Evolutionary conservation across 2,329 filamentous ascomycete species (phyloP), one percentile per base, ranked within the genome.

Genomic region (Neopestalotiopsis clavispora): DNA sequence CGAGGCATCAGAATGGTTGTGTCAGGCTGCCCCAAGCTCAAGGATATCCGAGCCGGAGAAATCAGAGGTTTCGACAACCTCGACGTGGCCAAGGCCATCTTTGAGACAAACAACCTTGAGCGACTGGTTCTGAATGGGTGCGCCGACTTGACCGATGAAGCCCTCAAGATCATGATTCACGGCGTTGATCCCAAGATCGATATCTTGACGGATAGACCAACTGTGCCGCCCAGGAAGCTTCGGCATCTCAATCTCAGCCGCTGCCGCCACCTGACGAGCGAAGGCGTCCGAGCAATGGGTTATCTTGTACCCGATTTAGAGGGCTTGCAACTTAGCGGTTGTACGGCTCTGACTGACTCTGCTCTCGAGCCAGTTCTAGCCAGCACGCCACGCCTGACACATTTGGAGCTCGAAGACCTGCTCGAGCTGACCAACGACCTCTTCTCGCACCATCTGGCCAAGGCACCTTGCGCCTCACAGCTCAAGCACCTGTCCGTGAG

Each of bases 391-490:
- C 85, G 87, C 4, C 87, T 99, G 20, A 95, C 93, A 0, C 94
- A 97, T 77, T 85, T 99, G 57, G 96, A 98, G 73, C 83, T 98
- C 2, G 96, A 99, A 80, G 95, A 98, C 74, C 85, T 98, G 13
- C 86, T 90, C 4, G 85, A 90, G 34, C 82, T 98, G 14, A 95
- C 92, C 20, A 97, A 98, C 77, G 82, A 84, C 4, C 83, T 94
- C 0, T 83, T 98, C 2, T 87, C 86, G 0, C 87, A 94, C 67
- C 89, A 92, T 70, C 84, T 99, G 7, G 90, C 94, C 62, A 91
- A 89, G 74, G 88, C 94, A 0, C 91, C 94, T 0, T 97, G 94
- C 76, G 91, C 91, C 0, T 80, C 86, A 0, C 84, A 82, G 28
- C 84, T 99, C 6, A 87, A 92, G 72, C 94, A 98, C 77, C 86